A percentile compares a stretch with the other conserved stretches of the same genome.
These are phyloP conservation scores for Myxozyma melibiosi DNA, from an alignment of 805 yeast genomes.

Conservation along the genomic window DNA sequence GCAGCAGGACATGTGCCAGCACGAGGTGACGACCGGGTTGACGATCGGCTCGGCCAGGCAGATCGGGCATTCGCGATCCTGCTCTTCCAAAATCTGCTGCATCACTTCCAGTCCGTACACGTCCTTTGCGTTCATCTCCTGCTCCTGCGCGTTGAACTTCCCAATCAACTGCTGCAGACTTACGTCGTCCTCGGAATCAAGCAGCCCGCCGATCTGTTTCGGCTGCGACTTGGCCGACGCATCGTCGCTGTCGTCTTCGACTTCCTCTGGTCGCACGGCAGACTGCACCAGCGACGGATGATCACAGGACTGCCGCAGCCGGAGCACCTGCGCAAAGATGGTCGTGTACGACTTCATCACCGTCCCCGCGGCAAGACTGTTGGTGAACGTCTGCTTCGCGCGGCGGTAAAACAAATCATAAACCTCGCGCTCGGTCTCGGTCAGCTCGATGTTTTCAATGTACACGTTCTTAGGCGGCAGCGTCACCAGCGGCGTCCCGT, in stretches of 20 bases:
- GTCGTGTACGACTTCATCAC: constrained; percentile 72
- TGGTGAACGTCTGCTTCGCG: constrained; percentile 54
- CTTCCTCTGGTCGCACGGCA: constrained; percentile 46
- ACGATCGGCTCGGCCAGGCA: constrained; percentile 68
- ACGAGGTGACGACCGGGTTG: constrained; percentile 65
- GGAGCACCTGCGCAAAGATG: constrained; percentile 76
- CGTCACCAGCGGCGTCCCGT: constrained; percentile 73
- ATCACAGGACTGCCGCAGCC: constrained; percentile 87
- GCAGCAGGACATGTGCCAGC: constrained; percentile 81
- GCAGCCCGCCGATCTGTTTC: constrained; percentile 25
- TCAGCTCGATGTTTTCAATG: constrained; percentile 67
- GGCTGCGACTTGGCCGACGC: constrained; percentile 12
- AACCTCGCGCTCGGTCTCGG: constrained; percentile 62
- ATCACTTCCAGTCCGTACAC: constrained; percentile 37
- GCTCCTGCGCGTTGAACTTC: constrained; percentile 22
- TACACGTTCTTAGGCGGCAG: constrained; percentile 75
- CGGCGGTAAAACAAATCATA: constrained; percentile 69
- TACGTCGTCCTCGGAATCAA: constrained; percentile 35
- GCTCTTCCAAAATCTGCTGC: constrained; percentile 40
- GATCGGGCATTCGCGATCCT: constrained; percentile 74
- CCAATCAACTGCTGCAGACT: constrained; percentile 33
- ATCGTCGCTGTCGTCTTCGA: constrained; percentile 25
- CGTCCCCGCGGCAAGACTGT: constrained; percentile 51
- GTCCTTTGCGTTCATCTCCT: constrained; percentile 19
- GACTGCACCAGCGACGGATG: constrained; percentile 68